Conservation (phyloP, 1,284 basidiomycete species). For the Boletus albobrunnescens region DNA sequence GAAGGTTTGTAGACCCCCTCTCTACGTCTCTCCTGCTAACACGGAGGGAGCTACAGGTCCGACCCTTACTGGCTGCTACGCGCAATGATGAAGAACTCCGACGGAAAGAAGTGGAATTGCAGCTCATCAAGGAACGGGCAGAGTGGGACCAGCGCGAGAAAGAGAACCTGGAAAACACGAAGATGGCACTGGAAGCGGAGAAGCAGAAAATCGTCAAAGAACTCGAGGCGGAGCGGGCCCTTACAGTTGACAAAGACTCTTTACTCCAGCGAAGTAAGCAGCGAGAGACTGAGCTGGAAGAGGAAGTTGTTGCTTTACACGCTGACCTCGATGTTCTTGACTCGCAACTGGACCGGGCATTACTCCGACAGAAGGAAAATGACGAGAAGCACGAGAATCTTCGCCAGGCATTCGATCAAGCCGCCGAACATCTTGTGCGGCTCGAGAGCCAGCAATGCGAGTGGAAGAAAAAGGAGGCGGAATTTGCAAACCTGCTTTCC, state of each 20-base stretch:
- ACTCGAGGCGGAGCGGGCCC: slow-evolving; percentile 77
- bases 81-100: slow-evolving; percentile 90
- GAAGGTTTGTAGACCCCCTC: slow-evolving; percentile 48
- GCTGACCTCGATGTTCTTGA: slow-evolving; percentile 83
- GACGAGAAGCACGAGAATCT: slow-evolving; percentile 76
- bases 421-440: slow-evolving; percentile 77
- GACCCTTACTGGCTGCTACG: slow-evolving; percentile 90
- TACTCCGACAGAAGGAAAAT: slow-evolving; percentile 70
- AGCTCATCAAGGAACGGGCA: slow-evolving; percentile 77
- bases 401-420: slow-evolving; percentile 71
- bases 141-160: slow-evolving; percentile 82
- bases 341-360: slow-evolving; percentile 79
- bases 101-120: slow-evolving; percentile 84
- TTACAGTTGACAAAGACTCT: slow-evolving; percentile 81
- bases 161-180: slow-evolving; percentile 72
- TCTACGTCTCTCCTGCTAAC: slow-evolving; percentile 1
- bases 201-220: slow-evolving; percentile 80
- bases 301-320: slow-evolving; percentile 80
- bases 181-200: slow-evolving; percentile 76
- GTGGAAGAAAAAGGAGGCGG: slow-evolving; percentile 59
- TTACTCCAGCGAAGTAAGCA: slow-evolving; percentile 85
- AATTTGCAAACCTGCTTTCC: slow-evolving; percentile 52
- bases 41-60: slow-evolving; percentile 51
- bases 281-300: slow-evolving; percentile 79
- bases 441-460: slow-evolving; percentile 75